Evolutionary conservation across 2,329 filamentous ascomycete species (phyloP).

Genomic region (Aureobasidium sp.): DNA sequence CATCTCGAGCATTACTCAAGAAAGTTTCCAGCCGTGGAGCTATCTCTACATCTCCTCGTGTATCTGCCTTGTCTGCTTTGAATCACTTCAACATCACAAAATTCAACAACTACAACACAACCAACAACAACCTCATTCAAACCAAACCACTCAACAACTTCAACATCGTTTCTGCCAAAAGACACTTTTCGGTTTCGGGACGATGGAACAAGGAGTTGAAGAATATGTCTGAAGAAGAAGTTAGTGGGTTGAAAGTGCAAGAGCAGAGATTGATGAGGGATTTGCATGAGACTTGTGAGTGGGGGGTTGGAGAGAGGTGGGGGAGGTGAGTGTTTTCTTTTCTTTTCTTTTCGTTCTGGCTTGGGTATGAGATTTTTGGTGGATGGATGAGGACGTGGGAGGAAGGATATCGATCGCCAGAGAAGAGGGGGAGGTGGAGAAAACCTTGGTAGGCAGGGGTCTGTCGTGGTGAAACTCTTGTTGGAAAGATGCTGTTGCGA

Average conservation of each 20-base stretch:
- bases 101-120: neutral
- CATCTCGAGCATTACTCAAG: neutral
- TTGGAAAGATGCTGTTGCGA: no score
- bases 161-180: neutral
- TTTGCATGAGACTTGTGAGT: constrained; percentile 58
- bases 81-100: neutral
- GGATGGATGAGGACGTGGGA: neutral
- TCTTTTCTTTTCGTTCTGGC: neutral
- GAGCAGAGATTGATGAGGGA: constrained; percentile 43
- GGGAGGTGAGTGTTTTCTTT: constrained; percentile 46
- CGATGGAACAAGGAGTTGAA: neutral
- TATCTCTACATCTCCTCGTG: neutral
- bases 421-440: no score
- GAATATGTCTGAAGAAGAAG: neutral
- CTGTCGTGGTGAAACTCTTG: no score
- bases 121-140: neutral
- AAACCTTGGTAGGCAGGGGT: no score
- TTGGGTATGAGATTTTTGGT: no score
- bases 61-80: neutral
- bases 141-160: neutral
- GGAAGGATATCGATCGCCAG: no score
- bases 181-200: neutral
- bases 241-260: constrained; percentile 36
- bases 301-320: constrained; percentile 59
- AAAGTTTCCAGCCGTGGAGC: neutral